phyloP scores from a whole-genome alignment of 2,329 filamentous ascomycete species.

The Lachnellula subtilissima region DNA sequence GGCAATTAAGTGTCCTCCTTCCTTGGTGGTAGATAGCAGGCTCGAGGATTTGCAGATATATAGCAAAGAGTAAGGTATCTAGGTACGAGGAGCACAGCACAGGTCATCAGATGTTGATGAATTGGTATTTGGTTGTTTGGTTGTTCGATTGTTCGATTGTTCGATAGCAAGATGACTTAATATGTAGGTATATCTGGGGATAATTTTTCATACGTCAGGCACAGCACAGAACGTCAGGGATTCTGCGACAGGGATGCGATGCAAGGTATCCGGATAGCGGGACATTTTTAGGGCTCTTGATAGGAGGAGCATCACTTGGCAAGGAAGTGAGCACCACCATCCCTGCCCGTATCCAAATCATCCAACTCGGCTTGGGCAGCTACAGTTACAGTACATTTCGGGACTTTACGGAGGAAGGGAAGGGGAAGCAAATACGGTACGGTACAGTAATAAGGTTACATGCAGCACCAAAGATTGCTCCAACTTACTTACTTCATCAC shows the following conservation, averaged over 20 bases:
- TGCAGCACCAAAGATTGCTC: too few relatives aligned
- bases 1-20: background rate
- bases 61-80: background rate
- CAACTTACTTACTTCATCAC: too few relatives aligned
- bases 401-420: too few relatives aligned
- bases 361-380: too few relatives aligned
- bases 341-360: too few relatives aligned
- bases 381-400: too few relatives aligned
- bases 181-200: slow-evolving; percentile 1
- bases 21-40: background rate
- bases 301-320: background rate
- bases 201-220: slow-evolving; percentile 17
- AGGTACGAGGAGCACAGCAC: slow-evolving; percentile 2
- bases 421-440: too few relatives aligned
- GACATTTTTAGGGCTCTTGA: slow-evolving; percentile 8
- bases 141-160: background rate
- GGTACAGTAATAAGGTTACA: too few relatives aligned
- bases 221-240: background rate
- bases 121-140: background rate
- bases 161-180: slow-evolving; percentile 7
- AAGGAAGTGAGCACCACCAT: background rate
- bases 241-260: slow-evolving; percentile 8
- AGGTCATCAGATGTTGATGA: slow-evolving; percentile 9
- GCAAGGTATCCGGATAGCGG: slow-evolving; percentile 9
- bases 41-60: background rate